These are phyloP conservation scores for Keithomyces neogunnii DNA, from an alignment of 2,329 filamentous ascomycete species.

Conservation along the genomic window DNA sequence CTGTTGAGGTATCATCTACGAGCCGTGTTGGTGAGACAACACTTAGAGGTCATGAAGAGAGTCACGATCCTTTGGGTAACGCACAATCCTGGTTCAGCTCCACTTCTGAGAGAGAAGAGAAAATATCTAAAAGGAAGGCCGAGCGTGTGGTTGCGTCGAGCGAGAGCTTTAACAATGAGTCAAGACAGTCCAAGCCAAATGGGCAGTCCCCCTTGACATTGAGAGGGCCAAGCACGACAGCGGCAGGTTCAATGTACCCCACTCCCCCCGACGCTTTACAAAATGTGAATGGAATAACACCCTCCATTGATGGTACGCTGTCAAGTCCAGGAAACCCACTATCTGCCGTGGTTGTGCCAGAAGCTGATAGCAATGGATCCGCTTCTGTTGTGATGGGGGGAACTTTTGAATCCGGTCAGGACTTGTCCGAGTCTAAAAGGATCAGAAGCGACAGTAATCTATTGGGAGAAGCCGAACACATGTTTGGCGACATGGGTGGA, in stretches of 20 bases:
- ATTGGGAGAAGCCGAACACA: constrained; percentile 43
- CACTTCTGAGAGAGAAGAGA: constrained; percentile 36
- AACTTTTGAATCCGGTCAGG: constrained; percentile 18
- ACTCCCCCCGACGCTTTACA: constrained; percentile 62
- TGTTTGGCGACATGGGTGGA: constrained; percentile 61
- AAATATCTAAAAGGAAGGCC: constrained; percentile 37
- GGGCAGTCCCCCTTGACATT: constrained; percentile 44
- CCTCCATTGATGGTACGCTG: constrained; percentile 45
- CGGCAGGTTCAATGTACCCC: constrained; percentile 55
- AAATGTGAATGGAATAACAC: constrained; percentile 41
- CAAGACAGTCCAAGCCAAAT: constrained; percentile 33
- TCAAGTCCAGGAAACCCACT: constrained; percentile 46
- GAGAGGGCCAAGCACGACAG: constrained; percentile 38
- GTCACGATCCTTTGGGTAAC: constrained; percentile 38
- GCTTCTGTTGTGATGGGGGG: constrained; percentile 13
- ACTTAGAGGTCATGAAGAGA: constrained; percentile 29
- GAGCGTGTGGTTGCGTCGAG: constrained; percentile 37
- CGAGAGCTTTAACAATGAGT: constrained; percentile 33
- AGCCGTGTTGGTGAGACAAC: constrained; percentile 30
- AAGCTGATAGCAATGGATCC: constrained; percentile 16
- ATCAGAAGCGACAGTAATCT: constrained; percentile 34
- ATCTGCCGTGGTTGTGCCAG: constrained; percentile 21
- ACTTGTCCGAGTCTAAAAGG: constrained; percentile 33
- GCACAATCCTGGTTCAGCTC: constrained; percentile 42
- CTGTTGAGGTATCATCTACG: constrained; percentile 30